Evolutionary conservation across 345 rosid species (phyloP).

Genomic region (Eucalyptus sp.): DNA sequence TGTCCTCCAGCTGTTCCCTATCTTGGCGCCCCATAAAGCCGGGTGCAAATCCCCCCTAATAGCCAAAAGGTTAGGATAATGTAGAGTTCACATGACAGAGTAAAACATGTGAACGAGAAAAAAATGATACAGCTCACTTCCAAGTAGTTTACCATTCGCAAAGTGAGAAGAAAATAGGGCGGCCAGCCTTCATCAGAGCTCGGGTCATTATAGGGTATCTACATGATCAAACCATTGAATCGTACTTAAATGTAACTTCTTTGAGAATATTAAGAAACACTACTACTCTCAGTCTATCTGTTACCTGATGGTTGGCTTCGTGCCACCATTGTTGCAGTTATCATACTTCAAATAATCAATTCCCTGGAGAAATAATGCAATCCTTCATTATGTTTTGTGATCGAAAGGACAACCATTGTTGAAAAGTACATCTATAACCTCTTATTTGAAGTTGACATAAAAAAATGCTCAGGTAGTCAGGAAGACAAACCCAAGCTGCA

Average conservation of each 20-base stretch:
- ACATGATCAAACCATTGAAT: neutral
- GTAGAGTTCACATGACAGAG: neutral
- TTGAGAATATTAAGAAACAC: neutral
- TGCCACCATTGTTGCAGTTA: constrained; percentile 57
- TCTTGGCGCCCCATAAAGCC: constrained; percentile 65
- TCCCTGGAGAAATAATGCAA: constrained; percentile 29
- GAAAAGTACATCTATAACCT: neutral
- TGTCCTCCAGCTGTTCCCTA: constrained; percentile 97
- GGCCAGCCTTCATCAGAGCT: constrained; percentile 67
- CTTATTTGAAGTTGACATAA: neutral
- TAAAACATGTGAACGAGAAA: neutral
- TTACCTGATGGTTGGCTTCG: constrained; percentile 61
- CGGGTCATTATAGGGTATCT: constrained; percentile 84
- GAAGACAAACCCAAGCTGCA: constrained; percentile 66
- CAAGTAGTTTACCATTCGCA: constrained; percentile 61
- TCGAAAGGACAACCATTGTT: neutral
- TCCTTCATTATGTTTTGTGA: neutral
- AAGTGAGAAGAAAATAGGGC: constrained; percentile 68
- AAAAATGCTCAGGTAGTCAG: neutral
- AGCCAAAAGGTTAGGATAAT: neutral
- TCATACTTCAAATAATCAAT: constrained; percentile 92
- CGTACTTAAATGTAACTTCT: neutral
- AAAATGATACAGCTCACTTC: neutral
- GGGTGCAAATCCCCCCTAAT: constrained; percentile 90
- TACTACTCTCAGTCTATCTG: neutral